A percentile compares a stretch with the other conserved stretches of the same genome.
Evolutionary conservation across 73 alveolate genomes (phyloP).

Genomic region (Paramecium sexaurelia): DNA sequence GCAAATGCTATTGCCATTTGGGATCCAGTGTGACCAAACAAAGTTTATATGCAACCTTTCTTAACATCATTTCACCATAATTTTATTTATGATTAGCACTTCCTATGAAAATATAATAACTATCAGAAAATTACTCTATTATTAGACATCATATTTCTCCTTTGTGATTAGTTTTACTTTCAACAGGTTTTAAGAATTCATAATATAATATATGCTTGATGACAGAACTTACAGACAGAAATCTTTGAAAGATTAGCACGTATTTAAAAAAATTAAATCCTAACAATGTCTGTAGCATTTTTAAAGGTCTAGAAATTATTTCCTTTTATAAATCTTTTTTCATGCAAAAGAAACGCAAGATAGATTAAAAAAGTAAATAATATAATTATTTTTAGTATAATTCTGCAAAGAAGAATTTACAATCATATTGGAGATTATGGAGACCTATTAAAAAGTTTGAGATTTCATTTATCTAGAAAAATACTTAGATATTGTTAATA

Average conservation of each 20-base stretch:
- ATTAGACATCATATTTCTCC: constrained; percentile 7
- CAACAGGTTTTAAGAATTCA: background rate
- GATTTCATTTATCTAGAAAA: background rate
- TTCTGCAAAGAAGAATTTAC: background rate
- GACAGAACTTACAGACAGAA: background rate
- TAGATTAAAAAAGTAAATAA: background rate
- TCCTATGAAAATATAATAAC: background rate
- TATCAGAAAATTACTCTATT: background rate
- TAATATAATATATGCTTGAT: constrained; percentile 14
- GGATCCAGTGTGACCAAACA: constrained; percentile 68
- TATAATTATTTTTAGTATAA: background rate
- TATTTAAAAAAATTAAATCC: background rate
- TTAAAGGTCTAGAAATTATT: background rate
- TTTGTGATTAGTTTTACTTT: constrained; percentile 3
- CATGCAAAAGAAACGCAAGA: constrained; percentile 4
- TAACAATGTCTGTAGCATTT: constrained; percentile 38
- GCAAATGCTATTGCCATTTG: constrained; percentile 78
- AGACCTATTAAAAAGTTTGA: background rate
- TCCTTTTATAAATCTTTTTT: background rate
- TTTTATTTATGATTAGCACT: background rate
- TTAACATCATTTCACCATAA: constrained; percentile 60
- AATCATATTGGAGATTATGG: background rate
- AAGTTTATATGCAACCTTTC: constrained; percentile 55
- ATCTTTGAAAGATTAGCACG: background rate
- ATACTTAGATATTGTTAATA: no score